Evolutionary conservation across 2,329 filamentous ascomycete genomes (phyloP).

Genomic region (Fusarium gaditjirri): DNA sequence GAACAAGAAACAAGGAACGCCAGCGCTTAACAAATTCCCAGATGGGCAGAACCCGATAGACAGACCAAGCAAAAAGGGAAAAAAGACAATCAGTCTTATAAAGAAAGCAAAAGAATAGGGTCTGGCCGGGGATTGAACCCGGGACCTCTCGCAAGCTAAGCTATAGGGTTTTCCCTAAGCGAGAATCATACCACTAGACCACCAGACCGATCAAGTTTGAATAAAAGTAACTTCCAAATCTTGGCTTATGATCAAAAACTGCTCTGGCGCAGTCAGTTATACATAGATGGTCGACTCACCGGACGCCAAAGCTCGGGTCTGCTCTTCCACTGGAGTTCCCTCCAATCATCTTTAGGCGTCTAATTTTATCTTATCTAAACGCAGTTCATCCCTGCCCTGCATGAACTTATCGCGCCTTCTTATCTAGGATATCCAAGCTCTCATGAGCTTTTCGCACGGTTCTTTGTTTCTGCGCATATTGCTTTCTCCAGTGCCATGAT

Average conservation of each 20-base stretch:
- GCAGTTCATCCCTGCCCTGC: neutral
- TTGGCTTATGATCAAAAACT: rapidly evolving
- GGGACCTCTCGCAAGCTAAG: slow-evolving; percentile 56
- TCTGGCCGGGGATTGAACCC: slow-evolving; percentile 59
- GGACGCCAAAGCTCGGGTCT: neutral
- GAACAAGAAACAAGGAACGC: neutral
- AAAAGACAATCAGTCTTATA: neutral
- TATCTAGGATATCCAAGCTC: neutral
- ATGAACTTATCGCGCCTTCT: too few species aligned
- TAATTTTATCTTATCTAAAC: neutral
- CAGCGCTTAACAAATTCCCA: too few species aligned
- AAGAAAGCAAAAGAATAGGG: slow-evolving; percentile 37
- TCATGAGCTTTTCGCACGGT: rapidly evolving
- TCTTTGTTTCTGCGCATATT: rapidly evolving
- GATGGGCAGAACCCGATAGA: neutral
- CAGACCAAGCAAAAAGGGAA: too few species aligned
- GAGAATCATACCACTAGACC: neutral
- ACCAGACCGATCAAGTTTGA: neutral
- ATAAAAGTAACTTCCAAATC: rapidly evolving
- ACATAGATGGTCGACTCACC: rapidly evolving
- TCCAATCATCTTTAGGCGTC: neutral
- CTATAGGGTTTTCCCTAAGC: slow-evolving; percentile 23
- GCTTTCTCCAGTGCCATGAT: neutral
- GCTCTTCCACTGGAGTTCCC: neutral
- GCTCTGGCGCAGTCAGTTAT: rapidly evolving